phyloP scores from a whole-genome alignment of 257 asterid species.

The Solanum sejunctum region DNA sequence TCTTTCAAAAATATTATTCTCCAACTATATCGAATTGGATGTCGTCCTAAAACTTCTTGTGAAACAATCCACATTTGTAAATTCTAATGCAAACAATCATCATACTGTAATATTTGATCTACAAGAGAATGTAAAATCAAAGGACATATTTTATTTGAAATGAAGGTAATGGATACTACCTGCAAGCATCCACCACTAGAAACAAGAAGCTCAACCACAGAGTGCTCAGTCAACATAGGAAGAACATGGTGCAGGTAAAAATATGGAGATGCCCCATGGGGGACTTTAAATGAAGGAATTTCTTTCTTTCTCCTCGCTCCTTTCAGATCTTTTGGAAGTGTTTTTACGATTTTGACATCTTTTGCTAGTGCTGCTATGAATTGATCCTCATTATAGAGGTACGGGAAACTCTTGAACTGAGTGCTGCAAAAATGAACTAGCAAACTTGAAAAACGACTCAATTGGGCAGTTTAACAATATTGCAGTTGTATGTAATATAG shows the following conservation, averaged over 20 bases:
- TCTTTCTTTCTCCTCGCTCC: slow-evolving; percentile 92
- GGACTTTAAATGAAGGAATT: slow-evolving; percentile 84
- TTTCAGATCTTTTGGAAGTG: slow-evolving; percentile 85
- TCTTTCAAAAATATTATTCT: neutral
- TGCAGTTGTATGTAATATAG: neutral
- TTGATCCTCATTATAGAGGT: slow-evolving; percentile 83
- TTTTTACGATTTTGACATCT: slow-evolving; percentile 71
- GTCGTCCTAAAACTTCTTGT: neutral
- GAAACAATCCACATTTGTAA: neutral
- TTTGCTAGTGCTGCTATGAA: slow-evolving; percentile 66
- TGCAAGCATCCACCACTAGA: slow-evolving; percentile 98
- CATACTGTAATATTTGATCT: neutral
- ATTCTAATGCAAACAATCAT: neutral
- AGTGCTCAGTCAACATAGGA: slow-evolving; percentile 70
- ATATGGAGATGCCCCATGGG: slow-evolving; percentile 55
- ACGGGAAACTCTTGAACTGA: slow-evolving; percentile 95
- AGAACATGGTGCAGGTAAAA: slow-evolving; percentile 85
- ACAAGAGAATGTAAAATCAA: neutral
- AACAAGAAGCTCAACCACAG: slow-evolving; percentile 81
- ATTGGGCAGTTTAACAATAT: neutral
- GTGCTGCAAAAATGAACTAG: slow-evolving; percentile 42
- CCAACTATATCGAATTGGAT: neutral
- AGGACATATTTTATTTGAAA: neutral
- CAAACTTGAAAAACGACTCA: neutral
- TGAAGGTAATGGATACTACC: slow-evolving; percentile 22